Evolutionary conservation across 345 rosid genomes (phyloP).

Genomic region (Corchorus capsularis): DNA sequence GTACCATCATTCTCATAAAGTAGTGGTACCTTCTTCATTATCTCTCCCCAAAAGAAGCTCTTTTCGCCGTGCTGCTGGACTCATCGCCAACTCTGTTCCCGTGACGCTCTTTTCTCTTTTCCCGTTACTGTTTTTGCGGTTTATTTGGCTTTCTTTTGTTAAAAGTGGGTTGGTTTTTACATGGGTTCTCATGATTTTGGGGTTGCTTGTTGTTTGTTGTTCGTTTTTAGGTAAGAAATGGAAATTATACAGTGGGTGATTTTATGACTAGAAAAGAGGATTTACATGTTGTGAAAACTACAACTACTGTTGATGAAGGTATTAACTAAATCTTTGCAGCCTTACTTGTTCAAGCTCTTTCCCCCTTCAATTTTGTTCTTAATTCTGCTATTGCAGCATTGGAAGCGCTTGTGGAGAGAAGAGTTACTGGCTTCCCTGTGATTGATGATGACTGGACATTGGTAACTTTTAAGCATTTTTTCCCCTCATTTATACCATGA

Average conservation of each 20-base stretch:
- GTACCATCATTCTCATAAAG: slow-evolving; percentile 15
- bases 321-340: slow-evolving; percentile 9
- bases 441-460: slow-evolving; percentile 83
- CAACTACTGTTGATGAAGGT: slow-evolving; percentile 91
- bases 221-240: slow-evolving; percentile 51
- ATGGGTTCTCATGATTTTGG: neutral
- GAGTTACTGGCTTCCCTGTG: slow-evolving; percentile 92
- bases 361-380: neutral
- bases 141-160: neutral
- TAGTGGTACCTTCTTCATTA: neutral
- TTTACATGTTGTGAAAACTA: slow-evolving; percentile 67
- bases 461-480: slow-evolving; percentile 42
- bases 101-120: slow-evolving; percentile 33
- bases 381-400: slow-evolving; percentile 49
- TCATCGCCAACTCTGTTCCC: slow-evolving; percentile 52
- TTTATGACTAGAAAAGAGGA: slow-evolving; percentile 77
- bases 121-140: neutral
- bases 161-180: neutral
- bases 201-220: neutral
- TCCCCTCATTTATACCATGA: slow-evolving; percentile 1
- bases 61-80: slow-evolving; percentile 25
- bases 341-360: neutral
- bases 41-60: slow-evolving; percentile 32
- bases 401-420: slow-evolving; percentile 77
- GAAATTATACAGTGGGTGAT: slow-evolving; percentile 78